These are phyloP conservation scores for Xerocomus amazonicus DNA, from an alignment of 1,284 basidiomycete genomes.

Conservation along the genomic window DNA sequence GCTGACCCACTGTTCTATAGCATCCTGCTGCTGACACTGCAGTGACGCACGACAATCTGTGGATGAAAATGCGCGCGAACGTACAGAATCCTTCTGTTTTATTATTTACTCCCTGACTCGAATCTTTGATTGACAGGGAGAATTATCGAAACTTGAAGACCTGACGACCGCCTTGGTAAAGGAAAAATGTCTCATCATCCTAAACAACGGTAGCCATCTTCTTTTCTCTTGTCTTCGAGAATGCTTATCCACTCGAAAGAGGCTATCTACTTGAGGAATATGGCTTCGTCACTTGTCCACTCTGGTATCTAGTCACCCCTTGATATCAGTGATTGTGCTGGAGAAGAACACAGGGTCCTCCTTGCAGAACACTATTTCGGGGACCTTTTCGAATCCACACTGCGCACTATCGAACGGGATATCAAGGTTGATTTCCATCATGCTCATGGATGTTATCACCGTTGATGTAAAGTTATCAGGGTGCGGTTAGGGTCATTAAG, in stretches of 20 bases:
- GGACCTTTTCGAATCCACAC: neutral
- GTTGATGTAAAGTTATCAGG: neutral
- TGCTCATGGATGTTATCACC: neutral
- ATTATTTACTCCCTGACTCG: neutral
- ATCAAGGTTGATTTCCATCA: neutral
- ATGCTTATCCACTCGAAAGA: neutral
- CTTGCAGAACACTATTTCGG: neutral
- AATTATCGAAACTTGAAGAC: neutral
- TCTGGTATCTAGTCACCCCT: neutral
- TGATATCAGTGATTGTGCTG: neutral
- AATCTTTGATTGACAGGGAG: neutral
- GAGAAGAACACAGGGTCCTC: too few relatives aligned
- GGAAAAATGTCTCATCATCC: neutral
- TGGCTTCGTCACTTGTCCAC: neutral
- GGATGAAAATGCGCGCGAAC: neutral
- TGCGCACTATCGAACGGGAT: neutral
- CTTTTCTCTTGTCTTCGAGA: neutral
- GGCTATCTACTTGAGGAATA: neutral
- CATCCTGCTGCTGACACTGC: neutral
- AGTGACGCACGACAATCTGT: neutral
- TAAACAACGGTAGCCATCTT: neutral
- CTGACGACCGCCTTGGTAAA: neutral
- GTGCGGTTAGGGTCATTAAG: neutral
- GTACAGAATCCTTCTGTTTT: neutral
- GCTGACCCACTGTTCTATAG: neutral